Evolutionary conservation across 2,329 filamentous ascomycete species (phyloP).

Genomic region (Diaporthe aspalathi): DNA sequence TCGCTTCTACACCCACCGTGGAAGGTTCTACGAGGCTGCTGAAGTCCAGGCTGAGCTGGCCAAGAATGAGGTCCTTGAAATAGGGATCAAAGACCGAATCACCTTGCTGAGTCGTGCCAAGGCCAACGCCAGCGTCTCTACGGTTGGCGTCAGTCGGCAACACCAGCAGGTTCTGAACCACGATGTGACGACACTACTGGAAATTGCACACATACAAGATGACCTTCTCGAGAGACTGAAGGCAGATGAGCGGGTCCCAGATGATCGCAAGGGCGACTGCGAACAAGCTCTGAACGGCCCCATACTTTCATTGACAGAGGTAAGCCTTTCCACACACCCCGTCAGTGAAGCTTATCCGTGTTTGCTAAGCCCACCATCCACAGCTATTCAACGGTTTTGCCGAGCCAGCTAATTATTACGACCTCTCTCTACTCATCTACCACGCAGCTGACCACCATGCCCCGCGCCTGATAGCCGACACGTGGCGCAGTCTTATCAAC

Average conservation of each 20-base stretch:
- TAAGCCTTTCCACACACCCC: conserved; percentile 58
- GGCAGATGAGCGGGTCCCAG: conserved; percentile 75
- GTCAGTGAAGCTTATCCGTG: neutral
- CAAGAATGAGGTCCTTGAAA: conserved; percentile 76
- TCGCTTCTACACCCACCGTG: conserved; percentile 88
- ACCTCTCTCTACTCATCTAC: conserved; percentile 92
- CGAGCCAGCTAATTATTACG: conserved; percentile 88
- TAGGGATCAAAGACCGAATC: conserved; percentile 87
- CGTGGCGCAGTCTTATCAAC: conserved; percentile 86
- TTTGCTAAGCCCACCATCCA: conserved; percentile 15
- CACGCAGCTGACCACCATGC: conserved; percentile 92
- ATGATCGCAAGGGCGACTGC: conserved; percentile 73
- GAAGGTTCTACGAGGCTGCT: conserved; percentile 87
- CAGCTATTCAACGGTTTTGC: conserved; percentile 94
- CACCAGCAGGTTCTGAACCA: conserved; percentile 87
- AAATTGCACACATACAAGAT: conserved; percentile 94
- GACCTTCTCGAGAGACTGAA: conserved; percentile 84
- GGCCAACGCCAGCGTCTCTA: conserved; percentile 88
- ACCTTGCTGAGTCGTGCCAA: conserved; percentile 91
- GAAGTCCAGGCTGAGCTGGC: conserved; percentile 87
- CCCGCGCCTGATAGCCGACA: conserved; percentile 82
- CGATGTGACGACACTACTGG: conserved; percentile 85
- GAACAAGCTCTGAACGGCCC: conserved; percentile 78
- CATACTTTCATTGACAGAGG: conserved; percentile 80
- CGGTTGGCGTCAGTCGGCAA: conserved; percentile 80